Conservation (phyloP, 1,284 basidiomycete genomes). For the Coriolopsis trogii region DNA sequence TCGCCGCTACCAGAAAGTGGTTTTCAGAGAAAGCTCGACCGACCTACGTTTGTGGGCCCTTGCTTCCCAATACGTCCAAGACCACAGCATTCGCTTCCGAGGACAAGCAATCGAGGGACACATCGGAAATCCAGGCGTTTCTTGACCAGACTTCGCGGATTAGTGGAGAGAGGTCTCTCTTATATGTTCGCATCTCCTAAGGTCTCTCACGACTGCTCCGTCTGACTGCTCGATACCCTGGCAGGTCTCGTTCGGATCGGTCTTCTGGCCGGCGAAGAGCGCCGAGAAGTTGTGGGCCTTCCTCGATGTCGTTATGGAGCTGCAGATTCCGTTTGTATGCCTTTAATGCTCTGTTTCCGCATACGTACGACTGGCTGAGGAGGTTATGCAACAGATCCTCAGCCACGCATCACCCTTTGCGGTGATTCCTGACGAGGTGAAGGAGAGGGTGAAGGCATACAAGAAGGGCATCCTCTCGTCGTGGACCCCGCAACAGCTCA, state of each 20-base stretch:
- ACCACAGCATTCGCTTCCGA: not conserved
- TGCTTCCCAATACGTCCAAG: constrained; percentile 2
- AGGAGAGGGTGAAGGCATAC: constrained; percentile 15
- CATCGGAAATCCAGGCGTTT: constrained; percentile 9
- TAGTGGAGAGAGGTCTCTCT: constrained; percentile 14
- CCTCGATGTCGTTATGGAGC: constrained; percentile 20
- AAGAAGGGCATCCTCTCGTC: constrained; percentile 18
- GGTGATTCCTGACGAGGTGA: constrained; percentile 13
- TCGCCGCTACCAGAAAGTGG: constrained; percentile 14
- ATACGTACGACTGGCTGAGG: no score
- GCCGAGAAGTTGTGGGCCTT: constrained; percentile 16
- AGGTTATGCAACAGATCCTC: constrained; percentile 20
- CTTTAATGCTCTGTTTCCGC: no score
- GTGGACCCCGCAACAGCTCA: constrained; percentile 28
- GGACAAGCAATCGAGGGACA: constrained; percentile 3
- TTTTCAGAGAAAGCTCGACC: constrained; percentile 11
- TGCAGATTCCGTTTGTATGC: constrained; percentile 20
- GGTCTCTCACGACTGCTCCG: no score
- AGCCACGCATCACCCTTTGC: constrained; percentile 20
- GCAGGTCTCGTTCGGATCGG: constrained; percentile 23
- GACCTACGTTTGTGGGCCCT: constrained; percentile 17
- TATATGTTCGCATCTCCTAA: constrained; percentile 18
- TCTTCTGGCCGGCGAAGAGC: constrained; percentile 18
- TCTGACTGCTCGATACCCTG: no score
- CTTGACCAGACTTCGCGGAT: constrained; percentile 12